phyloP scores from a whole-genome alignment of 345 rosid species.

The Aethionema arabicum region DNA sequence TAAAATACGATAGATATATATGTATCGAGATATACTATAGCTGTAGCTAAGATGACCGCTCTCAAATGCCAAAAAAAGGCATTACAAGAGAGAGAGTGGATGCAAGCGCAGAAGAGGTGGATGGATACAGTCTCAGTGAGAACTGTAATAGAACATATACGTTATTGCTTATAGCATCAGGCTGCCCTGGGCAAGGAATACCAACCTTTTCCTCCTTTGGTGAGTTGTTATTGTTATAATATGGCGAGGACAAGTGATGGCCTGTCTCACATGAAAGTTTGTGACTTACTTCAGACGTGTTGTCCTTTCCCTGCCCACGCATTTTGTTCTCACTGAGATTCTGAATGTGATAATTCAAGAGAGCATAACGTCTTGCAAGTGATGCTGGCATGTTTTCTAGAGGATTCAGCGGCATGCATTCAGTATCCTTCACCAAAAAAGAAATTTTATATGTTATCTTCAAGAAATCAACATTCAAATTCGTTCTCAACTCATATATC shows the following conservation, averaged over 20 bases:
- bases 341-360: conserved; percentile 45
- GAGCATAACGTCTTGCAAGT: conserved; percentile 47
- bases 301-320: conserved; percentile 49
- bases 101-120: conserved; percentile 6
- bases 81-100: conserved; percentile 16
- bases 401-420: conserved; percentile 79
- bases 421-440: conserved; percentile 62
- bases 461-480: conserved; percentile 20
- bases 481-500: neutral
- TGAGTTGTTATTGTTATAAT: conserved; percentile 38
- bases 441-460: conserved; percentile 19
- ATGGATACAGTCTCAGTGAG: conserved; percentile 18
- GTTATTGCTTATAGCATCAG: neutral
- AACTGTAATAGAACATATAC: conserved; percentile 15
- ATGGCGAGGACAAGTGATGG: conserved; percentile 44
- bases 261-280: conserved; percentile 49
- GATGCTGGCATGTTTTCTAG: conserved; percentile 75
- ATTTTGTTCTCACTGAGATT: conserved; percentile 52
- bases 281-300: conserved; percentile 45
- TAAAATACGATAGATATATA: conserved; percentile 12
- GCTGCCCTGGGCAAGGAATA: no score
- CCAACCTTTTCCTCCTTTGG: conserved; percentile 58
- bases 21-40: neutral
- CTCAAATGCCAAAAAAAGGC: conserved; percentile 21
- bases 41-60: conserved; percentile 9